Evolutionary conservation across 768 basidiomycete species (phyloP).

Genomic region (Auriscalpium vulgare): DNA sequence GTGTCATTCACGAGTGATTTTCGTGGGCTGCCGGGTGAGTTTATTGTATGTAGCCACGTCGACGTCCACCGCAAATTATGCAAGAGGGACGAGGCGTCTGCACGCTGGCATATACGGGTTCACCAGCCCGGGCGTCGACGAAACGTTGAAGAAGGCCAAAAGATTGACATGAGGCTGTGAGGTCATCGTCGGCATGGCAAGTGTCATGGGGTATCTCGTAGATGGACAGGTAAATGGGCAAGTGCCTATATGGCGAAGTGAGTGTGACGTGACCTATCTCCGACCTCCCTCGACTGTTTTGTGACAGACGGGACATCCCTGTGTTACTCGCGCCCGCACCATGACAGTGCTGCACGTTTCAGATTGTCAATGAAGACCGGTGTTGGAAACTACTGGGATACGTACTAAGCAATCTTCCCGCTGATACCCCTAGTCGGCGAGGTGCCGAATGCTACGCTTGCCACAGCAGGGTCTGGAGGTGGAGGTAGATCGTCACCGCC

Average conservation of each 20-base stretch:
- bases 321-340: slow-evolving; percentile 51
- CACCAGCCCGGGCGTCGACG: too few species aligned
- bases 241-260: not conserved
- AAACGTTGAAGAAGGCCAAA: too few species aligned
- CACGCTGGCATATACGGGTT: too few species aligned
- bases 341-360: slow-evolving; percentile 50
- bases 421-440: slow-evolving; percentile 40
- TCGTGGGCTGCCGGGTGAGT: too few species aligned
- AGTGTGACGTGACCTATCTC: slow-evolving; percentile 13
- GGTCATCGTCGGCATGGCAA: too few species aligned
- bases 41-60: too few species aligned
- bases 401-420: slow-evolving; percentile 73
- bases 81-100: too few species aligned
- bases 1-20: too few species aligned
- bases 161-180: too few species aligned
- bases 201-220: not conserved
- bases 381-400: not conserved
- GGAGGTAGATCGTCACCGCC: slow-evolving; percentile 55
- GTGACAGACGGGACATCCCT: slow-evolving; percentile 77
- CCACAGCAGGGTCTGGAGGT: slow-evolving; percentile 46
- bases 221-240: not conserved
- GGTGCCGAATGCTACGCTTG: slow-evolving; percentile 34
- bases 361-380: slow-evolving; percentile 8
- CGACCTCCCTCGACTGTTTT: slow-evolving; percentile 44
- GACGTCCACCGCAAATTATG: too few species aligned